Percentiles rank a stretch among this genome's conserved stretches.
phyloP scores from a whole-genome alignment of 306 rosid species.

The Corylus avellana region DNA sequence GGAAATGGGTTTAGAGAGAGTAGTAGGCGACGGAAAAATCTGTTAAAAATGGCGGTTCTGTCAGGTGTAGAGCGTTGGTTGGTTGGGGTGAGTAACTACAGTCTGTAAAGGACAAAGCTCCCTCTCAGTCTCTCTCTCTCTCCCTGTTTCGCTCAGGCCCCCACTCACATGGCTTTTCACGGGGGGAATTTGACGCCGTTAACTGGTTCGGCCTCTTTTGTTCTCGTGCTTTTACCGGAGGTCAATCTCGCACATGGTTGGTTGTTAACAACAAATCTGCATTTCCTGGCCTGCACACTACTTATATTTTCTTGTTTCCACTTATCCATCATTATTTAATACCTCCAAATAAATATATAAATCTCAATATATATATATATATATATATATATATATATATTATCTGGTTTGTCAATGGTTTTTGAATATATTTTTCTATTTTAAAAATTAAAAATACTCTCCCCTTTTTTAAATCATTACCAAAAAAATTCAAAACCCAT shows the following conservation, averaged over 20 bases:
- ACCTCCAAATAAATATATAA: too few relatives aligned
- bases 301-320: neutral
- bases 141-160: slow-evolving; percentile 2
- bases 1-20: slow-evolving; percentile 7
- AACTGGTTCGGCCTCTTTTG: neutral
- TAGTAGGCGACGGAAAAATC: slow-evolving; percentile 25
- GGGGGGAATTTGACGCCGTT: slow-evolving; percentile 13
- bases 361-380: too few relatives aligned
- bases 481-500: too few relatives aligned
- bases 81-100: slow-evolving; percentile 69
- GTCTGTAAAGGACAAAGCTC: slow-evolving; percentile 57
- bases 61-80: slow-evolving; percentile 75
- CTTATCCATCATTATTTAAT: too few relatives aligned
- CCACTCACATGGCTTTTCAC: slow-evolving; percentile 26
- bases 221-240: neutral
- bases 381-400: too few relatives aligned
- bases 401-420: too few relatives aligned
- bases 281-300: neutral
- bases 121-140: slow-evolving; percentile 11
- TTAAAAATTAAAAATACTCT: too few relatives aligned
- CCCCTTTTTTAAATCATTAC: too few relatives aligned
- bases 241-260: neutral
- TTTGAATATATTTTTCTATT: too few relatives aligned
- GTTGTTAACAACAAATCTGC: neutral
- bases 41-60: slow-evolving; percentile 67